Base-by-base conservation (phyloP, 306 rosid species). In the Cucumis hystrix region DNA sequence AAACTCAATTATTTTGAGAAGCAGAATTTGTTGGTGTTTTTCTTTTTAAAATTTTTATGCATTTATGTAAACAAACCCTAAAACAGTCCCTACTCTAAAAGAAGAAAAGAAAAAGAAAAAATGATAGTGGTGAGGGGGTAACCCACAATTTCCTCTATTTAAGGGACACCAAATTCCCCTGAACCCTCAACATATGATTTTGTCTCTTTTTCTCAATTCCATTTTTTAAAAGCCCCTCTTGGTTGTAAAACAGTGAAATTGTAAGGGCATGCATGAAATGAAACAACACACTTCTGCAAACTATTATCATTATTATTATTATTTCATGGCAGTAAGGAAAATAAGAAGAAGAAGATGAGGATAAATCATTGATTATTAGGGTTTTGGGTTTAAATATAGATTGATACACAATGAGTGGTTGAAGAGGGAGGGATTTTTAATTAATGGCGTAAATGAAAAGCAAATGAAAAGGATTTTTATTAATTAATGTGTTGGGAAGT, bases 111-210 rank as follows among this genome's bases (percentile, higher is more conserved):
- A 18, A 17, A 18, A 23, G 25, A 4, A 15, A 33, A 74, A 54
- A 58, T 58, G 66, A 57, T 35, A 56, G 79, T 33, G 37, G 37
- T 28, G 30, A 28, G 14, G 57, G 59, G 43, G 55, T 77, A 63
- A 41, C 57, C 71, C 80, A 61, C 80, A 43, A 28, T 49, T 3
- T 20, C 13, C 28, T 62, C 49, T 63, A 45, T 49, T 49, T 18
- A 45, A 77, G 80, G 80, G 80, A 77, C 73, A 61, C 72, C 60
- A 61, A 60, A 77, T 77, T 47, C 79, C 73, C 71, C 28, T 63
- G 39, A 62, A 45, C 7, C 4, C 49, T 77, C 73, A 61, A 45
- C 37, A 33, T 45, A 59, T 63, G 72, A 23, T 77, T 77, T 45
- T 63, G 73, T 57, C 68, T 40, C 65, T 76, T 76, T 76, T 28